Evolutionary conservation across 306 rosid species (phyloP), one percentile per base, ranked within the genome.

Genomic region (Lablab purpureus): DNA sequence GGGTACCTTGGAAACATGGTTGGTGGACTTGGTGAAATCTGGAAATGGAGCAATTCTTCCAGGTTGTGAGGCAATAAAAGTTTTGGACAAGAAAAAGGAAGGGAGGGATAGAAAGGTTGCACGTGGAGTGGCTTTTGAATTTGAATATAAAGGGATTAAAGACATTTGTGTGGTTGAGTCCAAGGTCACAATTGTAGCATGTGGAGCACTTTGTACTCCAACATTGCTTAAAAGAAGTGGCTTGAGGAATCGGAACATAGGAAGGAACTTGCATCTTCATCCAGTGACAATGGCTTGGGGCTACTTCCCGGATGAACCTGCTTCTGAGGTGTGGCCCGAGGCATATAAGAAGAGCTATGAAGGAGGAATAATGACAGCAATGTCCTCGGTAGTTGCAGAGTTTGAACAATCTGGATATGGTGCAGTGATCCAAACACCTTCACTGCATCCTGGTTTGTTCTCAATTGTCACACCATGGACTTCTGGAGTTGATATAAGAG

Each of bases 241-340:
- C 18, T 82, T 94, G 60, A 87, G 73, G 84, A 94, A 91, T 59
- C 67, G 67, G 2, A 87, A 89, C 81, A 91, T 91, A 60, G 98
- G 98, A 22, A 89, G 74, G 75, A 21, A 91, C 79, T 88, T 91
- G 89, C 97, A 88, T 85, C 91, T 91, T 45, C 98, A 94, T 84
- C 97, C 96, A 4, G 97, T 91, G 49, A 55, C 85, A 79, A 91
- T 94, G 98, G 92, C 96, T 2, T 94, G 97, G 96, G 98, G 98
- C 11, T 82, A 91, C 69, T 94, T 94, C 30, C 98, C 97, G 2
- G 93, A 88, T 25, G 40, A 78, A 65, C 46, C 84, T 13, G 73
- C 67, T 56, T 19, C 83, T 11, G 77, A 88, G 68, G 77, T 69
- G 40, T 85, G 94, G 94, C 92, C 91, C 7, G 88, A 87, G 80